These are phyloP conservation scores for Aspergillus sclerotioniger DNA, from an alignment of 495 filamentous ascomycete species.

Conservation along the genomic window DNA sequence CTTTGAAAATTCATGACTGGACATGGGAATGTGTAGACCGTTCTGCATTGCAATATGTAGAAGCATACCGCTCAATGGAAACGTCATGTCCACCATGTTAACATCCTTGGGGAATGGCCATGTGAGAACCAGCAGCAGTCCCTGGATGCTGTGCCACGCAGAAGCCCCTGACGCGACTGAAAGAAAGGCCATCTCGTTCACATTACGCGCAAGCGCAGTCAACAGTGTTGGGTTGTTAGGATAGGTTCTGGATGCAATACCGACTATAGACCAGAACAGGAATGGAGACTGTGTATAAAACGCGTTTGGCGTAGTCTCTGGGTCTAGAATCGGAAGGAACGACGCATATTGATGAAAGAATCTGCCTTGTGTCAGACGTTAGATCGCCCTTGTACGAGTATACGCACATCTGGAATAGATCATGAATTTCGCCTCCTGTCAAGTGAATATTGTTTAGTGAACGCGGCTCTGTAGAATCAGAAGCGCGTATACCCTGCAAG, in stretches of 20 bases:
- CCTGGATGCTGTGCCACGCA: slow-evolving; percentile 48
- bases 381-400: not conserved
- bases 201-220: slow-evolving; percentile 34
- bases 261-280: slow-evolving; percentile 51
- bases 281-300: slow-evolving; percentile 46
- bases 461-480: slow-evolving; percentile 25
- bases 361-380: slow-evolving; percentile 19
- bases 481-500: slow-evolving; percentile 2
- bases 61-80: slow-evolving; percentile 40
- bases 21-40: slow-evolving; percentile 48
- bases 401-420: slow-evolving; percentile 34
- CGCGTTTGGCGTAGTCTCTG: slow-evolving; percentile 35
- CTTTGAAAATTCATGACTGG: slow-evolving; percentile 47
- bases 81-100: slow-evolving; percentile 40
- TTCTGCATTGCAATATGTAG: slow-evolving; percentile 51
- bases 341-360: slow-evolving; percentile 47
- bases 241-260: slow-evolving; percentile 38
- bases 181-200: slow-evolving; percentile 45
- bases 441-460: slow-evolving; percentile 30
- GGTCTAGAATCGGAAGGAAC: slow-evolving; percentile 47
- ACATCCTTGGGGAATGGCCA: slow-evolving; percentile 52
- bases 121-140: slow-evolving; percentile 43
- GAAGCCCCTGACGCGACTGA: slow-evolving; percentile 36
- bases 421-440: slow-evolving; percentile 35
- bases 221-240: slow-evolving; percentile 43